Base-by-base conservation (phyloP, 192 early-diverging fungal genomes). In the Entomortierella chlamydospora region DNA sequence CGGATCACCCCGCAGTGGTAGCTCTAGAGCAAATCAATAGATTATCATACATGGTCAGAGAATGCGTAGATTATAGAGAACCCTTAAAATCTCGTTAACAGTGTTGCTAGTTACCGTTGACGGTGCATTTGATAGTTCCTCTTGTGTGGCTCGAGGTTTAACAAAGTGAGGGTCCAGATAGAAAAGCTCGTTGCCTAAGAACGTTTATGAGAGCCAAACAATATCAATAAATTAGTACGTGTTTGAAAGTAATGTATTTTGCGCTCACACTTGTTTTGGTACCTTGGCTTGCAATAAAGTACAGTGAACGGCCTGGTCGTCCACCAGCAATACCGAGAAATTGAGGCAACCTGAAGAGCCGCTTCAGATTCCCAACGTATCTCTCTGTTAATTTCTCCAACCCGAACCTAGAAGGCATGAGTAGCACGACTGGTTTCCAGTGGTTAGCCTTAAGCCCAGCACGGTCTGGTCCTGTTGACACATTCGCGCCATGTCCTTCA, bases 271-370 rank as follows among this genome's bases (percentile, higher is more conserved):
- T 47, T 17, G 4, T 20, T 47, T 3, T 17, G 5, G 15, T 72
- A 83, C 82, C 82, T 60, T 83, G 82, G 54, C 33, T 47, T 4
- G 77, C 82, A 33, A 83, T 77, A 72, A 83, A 83, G 52, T 83
- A 83, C 5, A 83, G 69, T 30, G 82, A 83, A 10, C 77, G 70
- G 20, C 72, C 61, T 0, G 82, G 82, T 28, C 82, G 57, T 15
- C 82, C 82, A 22, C 82, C 82, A 25, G 82, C 76, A 26, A 83
- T 83, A 13, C 82, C 82, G 47, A 83, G 73, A 39, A 83, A 81
- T 60, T 83, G 82, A 26, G 77, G 82, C 9, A 83, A 50, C 20
- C 43, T 57, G 57, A 79, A 83, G 7, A 83, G 64, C 25, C 28
- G 20, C 54, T 81, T 64, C 43, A 78, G 42, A 41, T 73, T 72